Percentiles rank a stretch among this genome's conserved stretches.
These are phyloP conservation scores for Capronia epimyces DNA, from an alignment of 2,329 filamentous ascomycete species.

Conservation along the genomic window DNA sequence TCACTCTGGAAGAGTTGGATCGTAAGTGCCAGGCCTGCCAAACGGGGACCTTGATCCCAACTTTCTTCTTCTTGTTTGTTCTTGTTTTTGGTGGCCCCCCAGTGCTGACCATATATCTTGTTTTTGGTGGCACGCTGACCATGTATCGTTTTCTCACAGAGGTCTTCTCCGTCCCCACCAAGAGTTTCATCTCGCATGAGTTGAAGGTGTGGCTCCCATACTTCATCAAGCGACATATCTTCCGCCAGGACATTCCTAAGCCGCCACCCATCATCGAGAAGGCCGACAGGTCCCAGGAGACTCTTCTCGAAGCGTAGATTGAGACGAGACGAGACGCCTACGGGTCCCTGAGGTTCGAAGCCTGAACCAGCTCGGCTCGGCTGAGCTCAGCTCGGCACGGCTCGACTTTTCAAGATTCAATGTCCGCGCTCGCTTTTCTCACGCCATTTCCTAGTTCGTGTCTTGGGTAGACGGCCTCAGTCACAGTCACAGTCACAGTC, in stretches of 20 bases:
- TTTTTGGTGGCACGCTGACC: background rate
- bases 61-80: background rate
- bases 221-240: constrained; percentile 39
- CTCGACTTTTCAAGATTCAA: too few relatives aligned
- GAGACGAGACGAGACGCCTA: too few relatives aligned
- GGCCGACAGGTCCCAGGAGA: background rate
- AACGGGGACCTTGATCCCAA: too few relatives aligned
- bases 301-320: background rate
- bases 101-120: background rate
- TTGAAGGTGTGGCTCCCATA: constrained; percentile 38
- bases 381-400: too few relatives aligned
- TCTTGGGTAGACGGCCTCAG: too few relatives aligned
- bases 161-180: constrained; percentile 36
- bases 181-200: constrained; percentile 38
- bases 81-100: background rate
- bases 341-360: too few relatives aligned
- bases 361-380: too few relatives aligned
- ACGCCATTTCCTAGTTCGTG: too few relatives aligned
- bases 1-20: constrained; percentile 45
- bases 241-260: constrained; percentile 36
- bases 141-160: constrained; percentile 5
- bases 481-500: too few relatives aligned
- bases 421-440: too few relatives aligned
- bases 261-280: constrained; percentile 29
- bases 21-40: constrained; percentile 26